These are phyloP conservation scores for Hypoxylon sp. DNA, from an alignment of 2,329 filamentous ascomycete species.

Conservation along the genomic window DNA sequence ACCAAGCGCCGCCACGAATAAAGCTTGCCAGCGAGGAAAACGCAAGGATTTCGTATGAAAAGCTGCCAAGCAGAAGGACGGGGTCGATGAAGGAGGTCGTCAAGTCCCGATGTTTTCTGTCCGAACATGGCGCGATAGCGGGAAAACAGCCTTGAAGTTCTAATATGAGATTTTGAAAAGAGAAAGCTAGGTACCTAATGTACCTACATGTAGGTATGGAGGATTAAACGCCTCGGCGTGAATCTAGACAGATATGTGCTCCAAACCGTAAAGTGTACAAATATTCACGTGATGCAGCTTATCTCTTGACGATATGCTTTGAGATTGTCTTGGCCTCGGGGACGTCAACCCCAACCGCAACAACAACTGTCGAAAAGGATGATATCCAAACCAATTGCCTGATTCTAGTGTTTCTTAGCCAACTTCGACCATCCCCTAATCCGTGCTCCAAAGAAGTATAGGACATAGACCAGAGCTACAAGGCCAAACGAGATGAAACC, in stretches of 20 bases:
- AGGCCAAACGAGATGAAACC: conserved; percentile 56
- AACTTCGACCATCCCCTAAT: conserved; percentile 53
- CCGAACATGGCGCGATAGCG: neutral
- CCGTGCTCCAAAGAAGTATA: conserved; percentile 56
- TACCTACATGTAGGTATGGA: too few species aligned
- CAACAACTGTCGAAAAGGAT: neutral
- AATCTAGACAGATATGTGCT: neutral
- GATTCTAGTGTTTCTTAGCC: conserved; percentile 48
- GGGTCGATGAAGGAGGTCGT: conserved; percentile 25
- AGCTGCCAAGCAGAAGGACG: conserved; percentile 35
- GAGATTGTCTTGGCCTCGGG: conserved; percentile 4
- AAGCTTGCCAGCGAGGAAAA: conserved; percentile 18
- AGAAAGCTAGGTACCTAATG: too few species aligned
- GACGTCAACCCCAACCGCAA: conserved; percentile 5
- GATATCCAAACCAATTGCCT: conserved; percentile 2
- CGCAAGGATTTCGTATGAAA: conserved; percentile 25
- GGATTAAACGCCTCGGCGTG: too few species aligned
- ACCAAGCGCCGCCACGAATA: neutral
- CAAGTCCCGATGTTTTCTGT: neutral
- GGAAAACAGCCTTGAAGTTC: neutral
- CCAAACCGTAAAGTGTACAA: neutral
- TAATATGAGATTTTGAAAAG: neutral
- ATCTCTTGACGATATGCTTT: neutral
- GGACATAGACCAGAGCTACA: conserved; percentile 56
- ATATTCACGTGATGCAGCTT: conserved; percentile 7